Base-by-base conservation (phyloP, 169 alveolate species). In the Plasmodium malariae region DNA sequence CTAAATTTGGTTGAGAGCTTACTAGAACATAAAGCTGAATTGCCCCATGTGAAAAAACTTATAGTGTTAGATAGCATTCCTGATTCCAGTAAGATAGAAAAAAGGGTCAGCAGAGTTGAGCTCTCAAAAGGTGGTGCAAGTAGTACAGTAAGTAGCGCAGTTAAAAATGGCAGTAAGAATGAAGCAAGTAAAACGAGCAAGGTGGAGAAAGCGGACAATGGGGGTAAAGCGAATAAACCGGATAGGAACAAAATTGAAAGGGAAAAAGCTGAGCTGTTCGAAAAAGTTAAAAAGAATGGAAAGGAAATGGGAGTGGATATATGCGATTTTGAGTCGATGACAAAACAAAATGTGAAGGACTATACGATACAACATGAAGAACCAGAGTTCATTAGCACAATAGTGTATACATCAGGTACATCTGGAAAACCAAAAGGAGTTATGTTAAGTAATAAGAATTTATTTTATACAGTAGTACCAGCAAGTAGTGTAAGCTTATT, bases 341-440 rank as follows among this genome's bases (percentile, higher is more conserved):
- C n/a, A 45, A 49, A 62, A 6, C 14, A 37, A 9, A 11, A 59
- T 9, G 40, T 17, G 9, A 11, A 26, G 12, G 5, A 14, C 2
- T 0, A 0, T 62, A 28, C 0, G 3, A 26, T 12, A 17, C 17
- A 26, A 67, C 32, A 34, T n/a, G 51, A 54, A 32, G 9, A 26
- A 1, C 87, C 96, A 92, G 95, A 97, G 17, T 89, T 96, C 28
- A 72, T 97, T 14, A 94, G 87, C 89, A 97, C 99, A 3, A 94
- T 98, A 26, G 98, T 98, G 48, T 98, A 97, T 92, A 98, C 99
- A 7, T 96, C 99, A 5, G 99, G 99, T 17, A 98, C 99, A 3
- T 98, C 99, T 37, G 99, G 99, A 70, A 78, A 74, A 43, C 99
- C 99, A 6, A 98, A 98, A 95, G 99, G 99, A 36, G 99, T 97